Percentiles rank a stretch among this genome's conserved stretches.
phyloP scores from a whole-genome alignment of 1,139 yeast genomes.

The Kodamaea arcana region DNA sequence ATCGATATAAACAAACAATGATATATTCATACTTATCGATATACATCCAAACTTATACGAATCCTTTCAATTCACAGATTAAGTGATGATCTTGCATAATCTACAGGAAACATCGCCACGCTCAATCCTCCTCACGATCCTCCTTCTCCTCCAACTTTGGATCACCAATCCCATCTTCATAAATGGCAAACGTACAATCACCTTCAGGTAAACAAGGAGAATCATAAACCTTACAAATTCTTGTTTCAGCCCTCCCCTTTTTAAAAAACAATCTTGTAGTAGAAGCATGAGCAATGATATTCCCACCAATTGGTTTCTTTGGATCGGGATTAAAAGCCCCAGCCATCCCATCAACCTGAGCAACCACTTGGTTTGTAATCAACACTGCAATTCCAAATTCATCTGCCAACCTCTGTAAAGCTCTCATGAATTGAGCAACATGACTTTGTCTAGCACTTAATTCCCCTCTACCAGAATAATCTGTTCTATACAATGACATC shows the following conservation, averaged over 20 bases:
- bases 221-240: constrained; percentile 91
- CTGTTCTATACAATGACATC: constrained; percentile 95
- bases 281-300: constrained; percentile 94
- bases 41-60: too few relatives aligned
- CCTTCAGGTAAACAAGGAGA: constrained; percentile 95
- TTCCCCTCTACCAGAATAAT: constrained; percentile 94
- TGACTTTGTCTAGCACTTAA: constrained; percentile 92
- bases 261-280: constrained; percentile 87
- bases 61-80: too few relatives aligned
- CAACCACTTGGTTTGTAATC: constrained; percentile 97
- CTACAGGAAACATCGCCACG: too few relatives aligned
- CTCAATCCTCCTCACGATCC: constrained; percentile 19
- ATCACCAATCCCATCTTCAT: constrained; percentile 96
- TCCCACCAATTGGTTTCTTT: constrained; percentile 99
- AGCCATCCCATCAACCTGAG: constrained; percentile 92
- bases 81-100: too few relatives aligned
- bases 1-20: too few relatives aligned
- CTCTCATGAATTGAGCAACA: constrained; percentile 89
- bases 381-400: constrained; percentile 98
- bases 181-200: constrained; percentile 91
- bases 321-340: constrained; percentile 90
- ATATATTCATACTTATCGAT: too few relatives aligned
- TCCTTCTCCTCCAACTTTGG: constrained; percentile 69
- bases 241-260: constrained; percentile 87
- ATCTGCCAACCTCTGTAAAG: constrained; percentile 88